Percentiles rank a stretch among this genome's conserved stretches.
Conservation (phyloP, 306 rosid genomes). For the Arachis hypogaea region DNA sequence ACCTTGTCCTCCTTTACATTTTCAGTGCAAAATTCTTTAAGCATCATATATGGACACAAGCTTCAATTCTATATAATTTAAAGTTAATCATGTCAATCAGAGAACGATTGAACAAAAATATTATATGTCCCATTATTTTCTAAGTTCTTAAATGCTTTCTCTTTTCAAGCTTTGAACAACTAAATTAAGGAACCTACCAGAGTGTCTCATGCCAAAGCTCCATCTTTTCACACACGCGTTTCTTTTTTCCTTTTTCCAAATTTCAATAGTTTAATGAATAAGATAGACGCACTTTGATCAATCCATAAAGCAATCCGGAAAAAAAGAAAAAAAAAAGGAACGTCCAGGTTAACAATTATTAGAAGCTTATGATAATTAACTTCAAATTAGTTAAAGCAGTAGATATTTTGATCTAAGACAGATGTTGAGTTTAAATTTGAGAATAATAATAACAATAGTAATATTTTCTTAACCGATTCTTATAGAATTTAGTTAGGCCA, state of each 20-base stretch:
- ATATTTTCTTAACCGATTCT: too few species aligned
- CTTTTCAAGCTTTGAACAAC: conserved; percentile 5
- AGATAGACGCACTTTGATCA: conserved; percentile 52
- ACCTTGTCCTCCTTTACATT: neutral
- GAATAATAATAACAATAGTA: too few species aligned
- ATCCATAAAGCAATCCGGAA: conserved; percentile 43
- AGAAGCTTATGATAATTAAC: conserved; percentile 34
- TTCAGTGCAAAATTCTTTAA: neutral
- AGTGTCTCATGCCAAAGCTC: conserved; percentile 37
- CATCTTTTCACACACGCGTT: conserved; percentile 46
- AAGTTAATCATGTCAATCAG: conserved; percentile 11
- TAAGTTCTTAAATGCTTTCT: conserved; percentile 9
- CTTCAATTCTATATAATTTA: neutral
- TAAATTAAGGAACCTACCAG: conserved; percentile 40
- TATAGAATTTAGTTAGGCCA: too few species aligned
- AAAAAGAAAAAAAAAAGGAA: conserved; percentile 29
- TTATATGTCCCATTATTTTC: conserved; percentile 27
- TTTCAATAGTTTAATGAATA: conserved; percentile 31
- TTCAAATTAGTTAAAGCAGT: too few species aligned
- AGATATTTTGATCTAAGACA: too few species aligned
- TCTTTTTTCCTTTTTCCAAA: conserved; percentile 42
- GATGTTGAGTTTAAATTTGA: too few species aligned
- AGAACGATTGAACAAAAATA: neutral
- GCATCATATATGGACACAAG: neutral
- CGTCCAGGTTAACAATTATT: conserved; percentile 41